Evolutionary conservation across 257 asterid species (phyloP).

Genomic region (Nicotiana obtusifolia): DNA sequence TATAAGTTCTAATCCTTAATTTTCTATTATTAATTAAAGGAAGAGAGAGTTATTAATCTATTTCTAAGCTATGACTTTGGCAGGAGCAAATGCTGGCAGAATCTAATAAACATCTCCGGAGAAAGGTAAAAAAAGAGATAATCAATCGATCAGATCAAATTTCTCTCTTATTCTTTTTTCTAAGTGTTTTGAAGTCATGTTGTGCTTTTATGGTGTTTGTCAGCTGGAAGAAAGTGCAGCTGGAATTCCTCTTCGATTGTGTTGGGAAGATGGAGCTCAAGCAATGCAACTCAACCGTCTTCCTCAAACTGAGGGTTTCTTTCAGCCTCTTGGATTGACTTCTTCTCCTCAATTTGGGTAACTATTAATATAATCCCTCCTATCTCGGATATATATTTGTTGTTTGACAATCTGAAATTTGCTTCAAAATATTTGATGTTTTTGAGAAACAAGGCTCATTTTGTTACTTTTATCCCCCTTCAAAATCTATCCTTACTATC

Average conservation of each 20-base stretch:
- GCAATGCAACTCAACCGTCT: conserved; percentile 3
- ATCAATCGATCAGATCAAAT: not conserved
- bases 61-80: not conserved
- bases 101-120: conserved; percentile 8
- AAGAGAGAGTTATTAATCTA: not conserved
- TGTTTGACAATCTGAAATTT: too few relatives aligned
- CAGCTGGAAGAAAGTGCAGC: conserved; percentile 14
- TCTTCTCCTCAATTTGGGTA: conserved; percentile 14
- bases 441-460: too few relatives aligned
- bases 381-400: too few relatives aligned
- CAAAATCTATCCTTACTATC: too few relatives aligned
- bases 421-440: too few relatives aligned
- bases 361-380: too few relatives aligned
- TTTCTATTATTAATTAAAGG: not conserved
- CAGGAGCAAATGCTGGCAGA: conserved; percentile 18
- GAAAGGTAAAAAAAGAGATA: not conserved
- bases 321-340: conserved; percentile 14
- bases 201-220: not conserved
- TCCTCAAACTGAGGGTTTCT: conserved; percentile 14
- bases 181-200: too few relatives aligned
- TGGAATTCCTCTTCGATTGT: conserved; percentile 7
- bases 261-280: conserved; percentile 16
- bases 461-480: too few relatives aligned
- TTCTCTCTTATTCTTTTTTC: not conserved
- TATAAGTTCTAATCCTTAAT: not conserved